phyloP scores from a whole-genome alignment of 2,329 filamentous ascomycete species.

The Didymosphaeria variabile region DNA sequence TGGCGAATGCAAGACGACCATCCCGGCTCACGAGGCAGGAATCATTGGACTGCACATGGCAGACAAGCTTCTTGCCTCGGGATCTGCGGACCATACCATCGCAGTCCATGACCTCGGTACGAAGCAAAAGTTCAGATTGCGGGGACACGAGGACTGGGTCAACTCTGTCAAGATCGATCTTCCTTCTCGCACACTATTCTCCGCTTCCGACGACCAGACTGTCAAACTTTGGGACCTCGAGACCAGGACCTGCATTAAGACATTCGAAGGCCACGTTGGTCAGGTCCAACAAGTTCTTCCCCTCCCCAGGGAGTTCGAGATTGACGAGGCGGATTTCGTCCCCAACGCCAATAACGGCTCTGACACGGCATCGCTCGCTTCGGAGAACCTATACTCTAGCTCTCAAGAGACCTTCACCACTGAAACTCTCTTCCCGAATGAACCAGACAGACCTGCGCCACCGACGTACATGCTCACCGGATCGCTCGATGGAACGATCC shows the following conservation, averaged over 20 bases:
- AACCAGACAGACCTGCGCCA: constrained; percentile 73
- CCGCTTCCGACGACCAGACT: constrained; percentile 91
- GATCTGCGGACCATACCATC: constrained; percentile 87
- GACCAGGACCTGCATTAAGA: constrained; percentile 76
- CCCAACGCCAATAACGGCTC: constrained; percentile 64
- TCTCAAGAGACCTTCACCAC: constrained; percentile 22
- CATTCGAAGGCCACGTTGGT: constrained; percentile 89
- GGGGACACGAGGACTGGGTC: constrained; percentile 92
- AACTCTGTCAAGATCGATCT: constrained; percentile 93
- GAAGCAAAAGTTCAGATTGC: constrained; percentile 79
- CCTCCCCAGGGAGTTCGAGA: constrained; percentile 87
- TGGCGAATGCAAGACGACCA: constrained; percentile 83
- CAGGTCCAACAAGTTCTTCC: constrained; percentile 92
- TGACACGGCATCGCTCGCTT: constrained; percentile 47
- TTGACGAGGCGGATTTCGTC: constrained; percentile 73
- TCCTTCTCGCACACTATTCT: constrained; percentile 84
- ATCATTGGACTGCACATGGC: constrained; percentile 91
- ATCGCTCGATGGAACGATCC: constrained; percentile 88
- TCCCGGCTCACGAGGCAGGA: constrained; percentile 80
- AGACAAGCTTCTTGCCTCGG: constrained; percentile 82
- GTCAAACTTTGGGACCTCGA: constrained; percentile 94
- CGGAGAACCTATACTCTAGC: constrained; percentile 28
- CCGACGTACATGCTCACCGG: constrained; percentile 93
- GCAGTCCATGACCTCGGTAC: constrained; percentile 93
- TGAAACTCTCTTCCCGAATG: constrained; percentile 65